Evolutionary conservation across 768 basidiomycete species (phyloP).

Genomic region (Suillus placidus): DNA sequence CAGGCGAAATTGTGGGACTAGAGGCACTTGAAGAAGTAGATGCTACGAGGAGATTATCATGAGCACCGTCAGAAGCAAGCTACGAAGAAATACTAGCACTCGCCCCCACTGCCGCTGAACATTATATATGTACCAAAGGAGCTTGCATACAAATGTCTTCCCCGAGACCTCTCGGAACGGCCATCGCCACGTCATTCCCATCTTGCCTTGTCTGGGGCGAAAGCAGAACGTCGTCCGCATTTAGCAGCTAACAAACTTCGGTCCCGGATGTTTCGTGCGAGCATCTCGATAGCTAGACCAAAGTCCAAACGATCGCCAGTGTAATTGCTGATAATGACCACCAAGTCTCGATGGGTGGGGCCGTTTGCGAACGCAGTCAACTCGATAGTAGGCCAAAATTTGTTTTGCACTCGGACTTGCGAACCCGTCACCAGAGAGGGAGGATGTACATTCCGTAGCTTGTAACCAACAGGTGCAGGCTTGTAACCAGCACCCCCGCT

Average conservation of each 20-base stretch:
- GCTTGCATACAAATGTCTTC: conserved; percentile 59
- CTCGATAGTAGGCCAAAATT: conserved; percentile 50
- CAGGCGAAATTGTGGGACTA: conserved; percentile 17
- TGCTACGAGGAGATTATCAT: not conserved
- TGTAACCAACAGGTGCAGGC: conserved; percentile 59
- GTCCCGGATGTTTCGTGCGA: conserved; percentile 34
- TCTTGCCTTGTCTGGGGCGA: conserved; percentile 22
- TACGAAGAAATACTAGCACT: conserved; percentile 16
- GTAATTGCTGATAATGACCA: conserved; percentile 52
- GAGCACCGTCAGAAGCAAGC: not conserved
- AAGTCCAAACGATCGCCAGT: conserved; percentile 63
- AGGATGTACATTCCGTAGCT: conserved; percentile 57
- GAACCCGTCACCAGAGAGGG: conserved; percentile 64
- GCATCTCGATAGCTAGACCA: conserved; percentile 58
- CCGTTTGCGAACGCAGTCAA: conserved; percentile 41
- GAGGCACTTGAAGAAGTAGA: conserved; percentile 2
- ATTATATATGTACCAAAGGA: conserved; percentile 49
- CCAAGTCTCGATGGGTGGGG: conserved; percentile 17
- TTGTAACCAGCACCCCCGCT: conserved; percentile 63
- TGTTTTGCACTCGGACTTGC: conserved; percentile 65
- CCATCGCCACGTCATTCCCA: conserved; percentile 29
- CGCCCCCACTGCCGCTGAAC: conserved; percentile 39
- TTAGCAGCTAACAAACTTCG: conserved; percentile 48
- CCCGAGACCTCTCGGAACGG: conserved; percentile 52
- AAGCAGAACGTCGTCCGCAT: conserved; percentile 60